Conservation (phyloP, 2,329 filamentous ascomycete genomes). For the Sporothrix euskadiensis region DNA sequence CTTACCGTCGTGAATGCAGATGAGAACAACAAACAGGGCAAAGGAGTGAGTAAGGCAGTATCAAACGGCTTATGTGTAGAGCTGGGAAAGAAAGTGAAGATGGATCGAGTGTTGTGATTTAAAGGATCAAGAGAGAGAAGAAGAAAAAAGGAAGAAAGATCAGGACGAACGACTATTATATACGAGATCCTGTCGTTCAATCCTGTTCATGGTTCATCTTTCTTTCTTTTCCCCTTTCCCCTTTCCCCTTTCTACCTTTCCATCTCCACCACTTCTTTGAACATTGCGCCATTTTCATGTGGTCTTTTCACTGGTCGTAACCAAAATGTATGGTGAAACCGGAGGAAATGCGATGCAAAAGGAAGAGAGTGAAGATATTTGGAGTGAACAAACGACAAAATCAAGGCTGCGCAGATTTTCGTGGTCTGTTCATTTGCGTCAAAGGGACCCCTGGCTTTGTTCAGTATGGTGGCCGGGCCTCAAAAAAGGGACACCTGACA, state of each 20-base stretch:
- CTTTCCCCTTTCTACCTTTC: not conserved
- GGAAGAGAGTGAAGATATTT: not conserved
- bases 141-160: no score
- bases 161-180: not conserved
- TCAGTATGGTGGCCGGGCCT: not conserved
- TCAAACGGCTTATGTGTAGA: not conserved
- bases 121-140: not conserved
- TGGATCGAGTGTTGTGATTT: not conserved
- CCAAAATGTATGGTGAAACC: not conserved
- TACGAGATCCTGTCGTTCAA: not conserved
- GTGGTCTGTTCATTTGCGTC: not conserved
- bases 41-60: not conserved
- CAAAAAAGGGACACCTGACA: not conserved
- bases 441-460: not conserved
- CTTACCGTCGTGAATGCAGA: not conserved
- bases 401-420: not conserved
- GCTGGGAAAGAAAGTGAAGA: not conserved
- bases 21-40: not conserved
- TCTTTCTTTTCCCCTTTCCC: not conserved
- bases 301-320: no score
- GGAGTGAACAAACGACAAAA: not conserved
- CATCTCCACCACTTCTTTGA: not conserved
- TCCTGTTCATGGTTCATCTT: not conserved
- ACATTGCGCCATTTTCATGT: not conserved
- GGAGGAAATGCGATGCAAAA: not conserved